Evolutionary conservation across 345 rosid species (phyloP).

Genomic region (Firmiana major): DNA sequence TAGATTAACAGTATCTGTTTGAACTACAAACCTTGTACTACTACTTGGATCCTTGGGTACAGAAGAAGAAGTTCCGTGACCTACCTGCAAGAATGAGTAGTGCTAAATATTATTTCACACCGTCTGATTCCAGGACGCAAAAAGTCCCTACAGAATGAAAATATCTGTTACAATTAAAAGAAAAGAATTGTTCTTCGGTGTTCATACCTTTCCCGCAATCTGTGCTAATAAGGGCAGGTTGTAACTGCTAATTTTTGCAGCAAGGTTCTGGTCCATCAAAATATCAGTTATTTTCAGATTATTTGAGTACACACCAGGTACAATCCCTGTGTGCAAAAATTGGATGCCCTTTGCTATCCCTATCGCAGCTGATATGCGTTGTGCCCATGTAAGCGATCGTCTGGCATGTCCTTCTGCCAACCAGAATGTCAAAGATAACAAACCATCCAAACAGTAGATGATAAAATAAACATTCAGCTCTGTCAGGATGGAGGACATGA

Average conservation of each 20-base stretch:
- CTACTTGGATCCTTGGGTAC: constrained; percentile 36
- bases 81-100: constrained; percentile 40
- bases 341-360: constrained; percentile 89
- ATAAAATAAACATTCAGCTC: not conserved
- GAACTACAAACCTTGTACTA: constrained; percentile 40
- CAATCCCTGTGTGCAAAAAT: constrained; percentile 85
- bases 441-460: not conserved
- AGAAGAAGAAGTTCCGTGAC: constrained; percentile 41
- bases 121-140: not conserved
- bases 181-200: not conserved
- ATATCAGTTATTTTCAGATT: constrained; percentile 77
- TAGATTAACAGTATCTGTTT: not conserved
- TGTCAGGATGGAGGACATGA: not conserved
- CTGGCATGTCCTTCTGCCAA: constrained; percentile 43
- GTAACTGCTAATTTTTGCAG: constrained; percentile 78
- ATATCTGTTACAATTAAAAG: not conserved
- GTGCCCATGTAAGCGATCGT: constrained; percentile 64
- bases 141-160: not conserved
- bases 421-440: constrained; percentile 6
- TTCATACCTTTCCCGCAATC: constrained; percentile 53
- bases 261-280: constrained; percentile 77
- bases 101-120: not conserved
- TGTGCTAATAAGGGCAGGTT: constrained; percentile 76
- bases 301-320: constrained; percentile 79
- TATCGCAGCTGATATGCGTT: constrained; percentile 76